These are phyloP conservation scores for Talaromyces nanjingensis DNA, from an alignment of 495 filamentous ascomycete species.

Conservation along the genomic window DNA sequence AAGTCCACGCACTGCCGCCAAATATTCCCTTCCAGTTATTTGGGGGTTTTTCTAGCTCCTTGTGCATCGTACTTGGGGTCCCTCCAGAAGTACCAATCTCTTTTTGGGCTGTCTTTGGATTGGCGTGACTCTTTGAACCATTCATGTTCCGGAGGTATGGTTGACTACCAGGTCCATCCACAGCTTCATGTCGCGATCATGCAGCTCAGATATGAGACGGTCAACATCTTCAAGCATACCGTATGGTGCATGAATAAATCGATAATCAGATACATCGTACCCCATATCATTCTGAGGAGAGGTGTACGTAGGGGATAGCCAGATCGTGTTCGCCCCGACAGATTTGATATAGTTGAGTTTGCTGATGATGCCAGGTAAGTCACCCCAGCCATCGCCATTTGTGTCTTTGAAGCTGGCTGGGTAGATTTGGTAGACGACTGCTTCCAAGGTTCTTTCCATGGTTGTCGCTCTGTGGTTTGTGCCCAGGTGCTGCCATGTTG, in stretches of 20 bases:
- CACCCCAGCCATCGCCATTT: slow-evolving; percentile 59
- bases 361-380: slow-evolving; percentile 57
- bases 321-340: slow-evolving; percentile 60
- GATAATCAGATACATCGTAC: neutral
- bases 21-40: slow-evolving; percentile 54
- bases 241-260: slow-evolving; percentile 22
- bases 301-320: slow-evolving; percentile 62
- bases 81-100: slow-evolving; percentile 61
- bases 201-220: slow-evolving; percentile 31
- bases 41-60: slow-evolving; percentile 45
- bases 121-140: slow-evolving; percentile 57
- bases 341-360: slow-evolving; percentile 58
- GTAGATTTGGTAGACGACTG: slow-evolving; percentile 61
- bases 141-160: slow-evolving; percentile 51
- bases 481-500: neutral
- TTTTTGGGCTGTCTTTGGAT: slow-evolving; percentile 43
- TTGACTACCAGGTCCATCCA: slow-evolving; percentile 58
- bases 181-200: slow-evolving; percentile 45
- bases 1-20: slow-evolving; percentile 37
- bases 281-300: slow-evolving; percentile 54
- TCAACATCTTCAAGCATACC: slow-evolving; percentile 46
- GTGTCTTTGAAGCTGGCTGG: slow-evolving; percentile 59
- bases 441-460: slow-evolving; percentile 51
- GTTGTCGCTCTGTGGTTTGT: slow-evolving; percentile 26
- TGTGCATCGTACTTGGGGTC: slow-evolving; percentile 35